phyloP scores from a whole-genome alignment of 495 filamentous ascomycete species.

The Penicillium mononematosum region DNA sequence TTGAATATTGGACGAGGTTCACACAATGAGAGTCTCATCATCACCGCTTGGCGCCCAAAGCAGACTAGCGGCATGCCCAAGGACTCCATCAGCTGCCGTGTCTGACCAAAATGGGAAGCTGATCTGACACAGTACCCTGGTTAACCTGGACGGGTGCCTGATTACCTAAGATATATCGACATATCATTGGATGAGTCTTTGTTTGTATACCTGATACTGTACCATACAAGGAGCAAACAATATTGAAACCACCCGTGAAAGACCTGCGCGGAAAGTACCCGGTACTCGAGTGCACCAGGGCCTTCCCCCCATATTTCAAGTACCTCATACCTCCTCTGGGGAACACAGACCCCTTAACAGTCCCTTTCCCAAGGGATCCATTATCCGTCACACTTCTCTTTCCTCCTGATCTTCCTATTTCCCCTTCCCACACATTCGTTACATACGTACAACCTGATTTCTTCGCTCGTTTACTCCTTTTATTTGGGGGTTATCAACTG shows the following conservation, averaged over 20 bases:
- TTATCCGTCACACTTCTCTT: conserved; percentile 12
- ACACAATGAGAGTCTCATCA: conserved; percentile 5
- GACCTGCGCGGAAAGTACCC: background rate
- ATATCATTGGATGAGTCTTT: conserved; percentile 7
- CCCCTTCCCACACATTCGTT: conserved; percentile 11
- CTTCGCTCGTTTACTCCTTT: conserved; percentile 9
- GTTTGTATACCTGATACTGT: conserved; percentile 1
- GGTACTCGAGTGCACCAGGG: conserved; percentile 3
- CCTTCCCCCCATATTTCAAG: background rate
- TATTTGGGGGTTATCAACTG: background rate
- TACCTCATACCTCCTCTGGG: conserved; percentile 15
- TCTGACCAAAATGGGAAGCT: conserved; percentile 16
- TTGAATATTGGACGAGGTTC: background rate
- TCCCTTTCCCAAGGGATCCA: conserved; percentile 19
- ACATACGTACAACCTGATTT: background rate
- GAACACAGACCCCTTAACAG: conserved; percentile 20
- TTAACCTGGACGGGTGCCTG: conserved; percentile 16
- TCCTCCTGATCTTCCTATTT: conserved; percentile 9
- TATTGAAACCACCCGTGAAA: background rate
- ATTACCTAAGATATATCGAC: conserved; percentile 16
- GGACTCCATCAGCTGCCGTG: conserved; percentile 14
- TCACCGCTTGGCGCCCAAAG: conserved; percentile 2
- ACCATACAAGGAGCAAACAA: conserved; percentile 10
- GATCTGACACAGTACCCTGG: conserved; percentile 17
- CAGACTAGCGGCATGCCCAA: conserved; percentile 1